Base-by-base conservation (phyloP, 495 filamentous ascomycete genomes). In the Talaromyces trachyspermus region DNA sequence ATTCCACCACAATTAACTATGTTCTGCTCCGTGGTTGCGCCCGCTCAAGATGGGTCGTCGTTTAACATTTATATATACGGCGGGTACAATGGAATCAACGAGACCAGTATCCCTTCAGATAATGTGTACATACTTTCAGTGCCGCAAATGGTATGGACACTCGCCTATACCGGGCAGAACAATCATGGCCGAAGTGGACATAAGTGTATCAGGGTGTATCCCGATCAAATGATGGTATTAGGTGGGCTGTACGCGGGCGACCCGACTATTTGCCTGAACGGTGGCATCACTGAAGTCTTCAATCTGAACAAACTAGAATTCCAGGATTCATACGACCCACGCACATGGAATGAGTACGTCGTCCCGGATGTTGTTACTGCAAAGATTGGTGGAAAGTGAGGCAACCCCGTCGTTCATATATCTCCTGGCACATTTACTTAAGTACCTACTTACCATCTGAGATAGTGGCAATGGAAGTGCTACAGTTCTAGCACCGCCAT, bases 21-120 rank as follows among this genome's bases (percentile, higher is more conserved):
- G 50, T 84, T 84, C 25, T 88, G 84, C 59, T 79, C 82, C 18
- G 78, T 85, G 1, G 66, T 82, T 25, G 83, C 78, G 0, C 61
- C 72, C 14, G 81, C 84, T 1, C 48, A 64, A 25, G 85, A 89
- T 53, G 58, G 54, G 3, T 81, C 77, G 5, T 80, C 77, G 11
- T 76, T 78, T 57, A 83, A 85, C 52, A 84, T 89, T 46, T 89
- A 88, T 56, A 82, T 83, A 49, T 89, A 89, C 51, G 85, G 85
- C 15, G 85, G 85, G 2, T 84, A 78, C 48, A 60, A 79, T 39
- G 81, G 79, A 0, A 38, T 78, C 12, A 36, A 69, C 9, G 24
- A 52, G 1, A 43, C 52, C 2, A 24, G 55, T 9, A 49, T 52
- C 9, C 74, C 69, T 30, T 77, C 62, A 9, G 83, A 86, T 51